Evolutionary conservation across 2,329 filamentous ascomycete species (phyloP).

Genomic region (Ophiostoma tasmaniense): DNA sequence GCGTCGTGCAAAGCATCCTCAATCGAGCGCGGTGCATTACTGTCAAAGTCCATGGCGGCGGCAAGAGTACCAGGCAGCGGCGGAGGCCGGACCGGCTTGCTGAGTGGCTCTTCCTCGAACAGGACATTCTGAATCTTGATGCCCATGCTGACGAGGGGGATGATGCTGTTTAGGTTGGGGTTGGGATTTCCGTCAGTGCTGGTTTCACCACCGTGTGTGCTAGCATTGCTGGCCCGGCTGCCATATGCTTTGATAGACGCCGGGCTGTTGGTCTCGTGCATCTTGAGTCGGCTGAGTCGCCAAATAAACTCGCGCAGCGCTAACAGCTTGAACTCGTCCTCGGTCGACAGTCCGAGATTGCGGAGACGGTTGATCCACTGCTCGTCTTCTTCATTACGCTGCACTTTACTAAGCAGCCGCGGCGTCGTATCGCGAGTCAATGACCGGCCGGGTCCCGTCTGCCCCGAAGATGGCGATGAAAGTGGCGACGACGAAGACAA

Average conservation of each 20-base stretch:
- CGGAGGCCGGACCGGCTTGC: slow-evolving; percentile 20
- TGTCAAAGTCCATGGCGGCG: slow-evolving; percentile 30
- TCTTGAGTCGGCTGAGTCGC: slow-evolving; percentile 66
- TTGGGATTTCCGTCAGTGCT: neutral
- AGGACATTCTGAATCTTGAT: slow-evolving; percentile 84
- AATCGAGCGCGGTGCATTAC: slow-evolving; percentile 55
- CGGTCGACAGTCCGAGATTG: slow-evolving; percentile 69
- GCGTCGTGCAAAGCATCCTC: slow-evolving; percentile 86
- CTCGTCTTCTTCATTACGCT: slow-evolving; percentile 86
- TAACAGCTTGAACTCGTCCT: slow-evolving; percentile 86
- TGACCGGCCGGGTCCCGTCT: neutral
- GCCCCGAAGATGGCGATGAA: neutral
- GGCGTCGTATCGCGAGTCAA: neutral
- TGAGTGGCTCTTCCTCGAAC: slow-evolving; percentile 65
- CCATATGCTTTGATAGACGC: slow-evolving; percentile 14
- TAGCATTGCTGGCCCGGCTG: slow-evolving; percentile 21
- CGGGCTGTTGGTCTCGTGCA: slow-evolving; percentile 37
- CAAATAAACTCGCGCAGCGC: slow-evolving; percentile 85
- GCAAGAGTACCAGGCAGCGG: slow-evolving; percentile 16
- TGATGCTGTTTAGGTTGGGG: slow-evolving; percentile 55
- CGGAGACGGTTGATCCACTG: slow-evolving; percentile 80
- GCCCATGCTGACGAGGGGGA: slow-evolving; percentile 65
- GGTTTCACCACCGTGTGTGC: neutral
- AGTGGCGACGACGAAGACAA: slow-evolving; percentile 38
- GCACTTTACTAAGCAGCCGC: slow-evolving; percentile 52